phyloP scores from a whole-genome alignment of 805 yeast genomes.

The Wickerhamomyces ciferrii region DNA sequence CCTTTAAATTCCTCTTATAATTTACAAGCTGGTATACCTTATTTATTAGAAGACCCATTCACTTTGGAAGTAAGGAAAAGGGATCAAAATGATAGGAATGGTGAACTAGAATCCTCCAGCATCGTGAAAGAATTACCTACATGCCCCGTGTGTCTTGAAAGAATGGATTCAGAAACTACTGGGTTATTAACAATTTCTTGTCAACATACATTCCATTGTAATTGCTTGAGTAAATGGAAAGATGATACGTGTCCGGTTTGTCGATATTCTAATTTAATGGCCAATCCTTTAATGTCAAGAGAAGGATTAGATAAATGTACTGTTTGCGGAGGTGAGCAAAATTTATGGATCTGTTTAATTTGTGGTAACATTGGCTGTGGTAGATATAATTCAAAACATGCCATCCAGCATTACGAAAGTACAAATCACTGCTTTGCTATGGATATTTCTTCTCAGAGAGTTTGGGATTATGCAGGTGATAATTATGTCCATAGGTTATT shows the following conservation, averaged over 20 bases:
- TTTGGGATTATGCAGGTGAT: constrained; percentile 94
- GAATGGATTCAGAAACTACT: constrained; percentile 76
- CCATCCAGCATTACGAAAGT: constrained; percentile 70
- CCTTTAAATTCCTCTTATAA: constrained; percentile 16
- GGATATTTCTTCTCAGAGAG: constrained; percentile 80
- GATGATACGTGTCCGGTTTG: constrained; percentile 92
- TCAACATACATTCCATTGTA: constrained; percentile 90
- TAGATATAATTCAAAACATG: constrained; percentile 80
- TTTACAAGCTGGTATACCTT: constrained; percentile 46
- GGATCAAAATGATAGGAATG: constrained; percentile 7
- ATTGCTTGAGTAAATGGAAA: constrained; percentile 81
- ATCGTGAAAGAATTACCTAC: constrained; percentile 67
- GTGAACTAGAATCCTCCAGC: constrained; percentile 17
- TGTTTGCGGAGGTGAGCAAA: constrained; percentile 52
- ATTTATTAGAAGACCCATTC: constrained; percentile 68
- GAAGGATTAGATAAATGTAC: constrained; percentile 37
- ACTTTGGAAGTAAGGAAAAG: constrained; percentile 29
- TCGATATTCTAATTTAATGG: constrained; percentile 54
- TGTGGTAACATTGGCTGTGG: constrained; percentile 95
- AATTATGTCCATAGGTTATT: constrained; percentile 82
- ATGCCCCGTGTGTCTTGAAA: constrained; percentile 88
- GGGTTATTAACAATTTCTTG: constrained; percentile 87
- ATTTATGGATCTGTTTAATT: constrained; percentile 83
- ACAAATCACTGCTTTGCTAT: constrained; percentile 88
- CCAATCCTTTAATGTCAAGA: constrained; percentile 19